These are phyloP conservation scores for Cocos nucifera DNA, from an alignment of 176 grass and related monocot genomes.

Conservation along the genomic window DNA sequence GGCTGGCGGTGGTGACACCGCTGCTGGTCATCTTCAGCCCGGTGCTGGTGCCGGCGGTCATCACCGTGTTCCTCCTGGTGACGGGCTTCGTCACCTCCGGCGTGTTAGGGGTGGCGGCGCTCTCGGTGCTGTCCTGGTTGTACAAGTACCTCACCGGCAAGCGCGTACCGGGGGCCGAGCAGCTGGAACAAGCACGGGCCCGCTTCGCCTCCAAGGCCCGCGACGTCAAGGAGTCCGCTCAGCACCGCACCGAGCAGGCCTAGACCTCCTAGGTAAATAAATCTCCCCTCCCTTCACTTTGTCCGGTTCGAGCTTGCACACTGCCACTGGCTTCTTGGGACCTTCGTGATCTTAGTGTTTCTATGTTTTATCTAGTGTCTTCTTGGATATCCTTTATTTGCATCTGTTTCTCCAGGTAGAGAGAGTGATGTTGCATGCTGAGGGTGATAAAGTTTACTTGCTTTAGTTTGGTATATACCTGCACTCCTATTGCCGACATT, in stretches of 20 bases:
- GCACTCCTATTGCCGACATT: too few species aligned
- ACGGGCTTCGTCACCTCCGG: constrained; percentile 72
- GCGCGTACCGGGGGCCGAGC: constrained; percentile 74
- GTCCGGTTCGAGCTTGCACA: too few species aligned
- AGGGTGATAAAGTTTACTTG: too few species aligned
- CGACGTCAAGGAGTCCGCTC: constrained; percentile 65
- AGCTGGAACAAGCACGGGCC: constrained; percentile 65
- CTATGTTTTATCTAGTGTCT: too few species aligned
- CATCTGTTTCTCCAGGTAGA: too few species aligned
- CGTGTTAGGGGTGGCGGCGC: constrained; percentile 59
- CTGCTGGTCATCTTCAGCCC: constrained; percentile 94
- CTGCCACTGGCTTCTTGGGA: too few species aligned
- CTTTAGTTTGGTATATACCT: too few species aligned
- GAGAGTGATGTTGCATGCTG: too few species aligned
- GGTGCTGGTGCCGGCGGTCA: constrained; percentile 60
- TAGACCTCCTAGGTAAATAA: constrained; percentile 25
- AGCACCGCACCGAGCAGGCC: constrained; percentile 57
- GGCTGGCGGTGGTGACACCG: constrained; percentile 60
- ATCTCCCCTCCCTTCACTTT: too few species aligned
- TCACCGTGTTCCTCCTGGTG: constrained; percentile 44
- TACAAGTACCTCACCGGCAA: constrained; percentile 89
- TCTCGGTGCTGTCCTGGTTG: constrained; percentile 94
- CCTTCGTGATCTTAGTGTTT: too few species aligned
- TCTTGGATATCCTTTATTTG: too few species aligned
- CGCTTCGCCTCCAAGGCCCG: constrained; percentile 68